phyloP scores from a whole-genome alignment of 2,329 filamentous ascomycete species.

The Clonostachys byssicola region DNA sequence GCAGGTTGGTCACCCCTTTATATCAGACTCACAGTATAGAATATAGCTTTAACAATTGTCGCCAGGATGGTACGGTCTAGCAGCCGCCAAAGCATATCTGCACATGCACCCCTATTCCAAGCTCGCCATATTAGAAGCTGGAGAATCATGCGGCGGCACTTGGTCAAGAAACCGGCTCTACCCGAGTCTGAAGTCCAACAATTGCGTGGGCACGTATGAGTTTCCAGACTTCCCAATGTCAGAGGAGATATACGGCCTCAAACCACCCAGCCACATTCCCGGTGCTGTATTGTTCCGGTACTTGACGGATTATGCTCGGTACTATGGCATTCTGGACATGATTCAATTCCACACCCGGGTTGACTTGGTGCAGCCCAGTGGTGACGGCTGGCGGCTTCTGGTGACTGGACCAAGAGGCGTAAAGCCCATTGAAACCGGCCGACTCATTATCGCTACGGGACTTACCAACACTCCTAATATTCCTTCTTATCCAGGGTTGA shows the following conservation, averaged over 20 bases:
- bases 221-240: slow-evolving; percentile 72
- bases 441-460: slow-evolving; percentile 44
- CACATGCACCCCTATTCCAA: slow-evolving; percentile 50
- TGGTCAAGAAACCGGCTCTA: slow-evolving; percentile 68
- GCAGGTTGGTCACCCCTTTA: slow-evolving; percentile 7
- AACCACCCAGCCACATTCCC: slow-evolving; percentile 40
- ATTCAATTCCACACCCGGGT: slow-evolving; percentile 35
- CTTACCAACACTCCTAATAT: slow-evolving; percentile 37
- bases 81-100: slow-evolving; percentile 57
- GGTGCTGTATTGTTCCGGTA: slow-evolving; percentile 42
- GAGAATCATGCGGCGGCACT: slow-evolving; percentile 53
- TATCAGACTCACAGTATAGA: too few species aligned
- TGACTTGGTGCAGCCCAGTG: slow-evolving; percentile 22
- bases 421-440: slow-evolving; percentile 18
- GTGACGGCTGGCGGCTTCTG: slow-evolving; percentile 10
- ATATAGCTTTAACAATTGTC: slow-evolving; percentile 1
- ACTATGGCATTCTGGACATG: slow-evolving; percentile 32
- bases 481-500: slow-evolving; percentile 27
- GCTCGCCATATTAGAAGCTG: slow-evolving; percentile 53
- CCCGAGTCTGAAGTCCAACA: slow-evolving; percentile 68
- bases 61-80: slow-evolving; percentile 45
- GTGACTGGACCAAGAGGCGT: slow-evolving; percentile 2
- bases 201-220: slow-evolving; percentile 69
- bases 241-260: slow-evolving; percentile 41
- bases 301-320: slow-evolving; percentile 35